Conservation (phyloP, 495 filamentous ascomycete species). For the Thozetella sp. region DNA sequence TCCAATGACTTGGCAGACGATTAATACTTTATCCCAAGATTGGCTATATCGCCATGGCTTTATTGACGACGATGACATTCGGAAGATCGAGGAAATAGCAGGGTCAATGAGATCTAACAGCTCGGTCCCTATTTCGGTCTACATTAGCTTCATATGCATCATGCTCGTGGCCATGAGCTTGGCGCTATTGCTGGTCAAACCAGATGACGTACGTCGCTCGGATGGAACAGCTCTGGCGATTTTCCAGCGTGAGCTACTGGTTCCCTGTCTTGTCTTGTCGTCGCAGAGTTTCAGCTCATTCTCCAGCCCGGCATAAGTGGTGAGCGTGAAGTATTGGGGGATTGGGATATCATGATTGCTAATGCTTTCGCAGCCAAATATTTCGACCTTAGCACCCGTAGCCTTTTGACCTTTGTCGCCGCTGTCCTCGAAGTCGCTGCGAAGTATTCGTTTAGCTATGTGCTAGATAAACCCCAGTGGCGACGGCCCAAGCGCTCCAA, state of each 20-base stretch:
- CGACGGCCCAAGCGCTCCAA: not conserved
- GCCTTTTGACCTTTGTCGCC: not conserved
- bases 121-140: not conserved
- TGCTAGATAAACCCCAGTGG: not conserved
- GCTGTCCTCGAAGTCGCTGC: not conserved
- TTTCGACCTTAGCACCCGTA: not conserved
- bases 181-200: not conserved
- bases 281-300: not conserved
- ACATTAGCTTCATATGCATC: not conserved
- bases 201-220: not conserved
- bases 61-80: not conserved
- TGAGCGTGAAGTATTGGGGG: too few species aligned
- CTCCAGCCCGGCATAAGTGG: not conserved
- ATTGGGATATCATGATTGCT: too few species aligned
- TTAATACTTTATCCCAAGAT: not conserved
- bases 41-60: not conserved
- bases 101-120: not conserved
- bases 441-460: not conserved
- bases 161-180: not conserved
- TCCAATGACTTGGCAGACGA: not conserved
- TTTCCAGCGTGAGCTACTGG: not conserved
- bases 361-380: not conserved
- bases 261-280: not conserved
- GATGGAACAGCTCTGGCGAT: not conserved
- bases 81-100: not conserved